Percentiles rank a stretch among this genome's conserved stretches.
phyloP scores from a whole-genome alignment of 148 eudicot genomes.

The Dianthus caryophyllus region DNA sequence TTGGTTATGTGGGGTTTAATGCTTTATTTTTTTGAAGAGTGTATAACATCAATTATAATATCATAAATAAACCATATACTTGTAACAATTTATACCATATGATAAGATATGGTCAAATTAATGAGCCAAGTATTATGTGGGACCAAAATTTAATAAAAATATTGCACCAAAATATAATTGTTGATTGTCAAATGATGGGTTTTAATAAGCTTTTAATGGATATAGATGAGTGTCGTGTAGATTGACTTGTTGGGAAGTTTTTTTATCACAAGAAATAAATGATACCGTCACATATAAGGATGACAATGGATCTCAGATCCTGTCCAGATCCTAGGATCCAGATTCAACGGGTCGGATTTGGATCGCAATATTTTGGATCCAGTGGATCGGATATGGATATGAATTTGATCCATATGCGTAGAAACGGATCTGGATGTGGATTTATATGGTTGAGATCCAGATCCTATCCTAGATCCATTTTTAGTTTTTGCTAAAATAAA shows the following conservation, averaged over 20 bases:
- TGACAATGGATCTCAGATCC: no score
- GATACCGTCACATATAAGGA: no score
- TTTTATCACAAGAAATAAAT: no score
- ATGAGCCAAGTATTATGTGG: conserved; percentile 12
- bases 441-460: no score
- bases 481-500: no score
- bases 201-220: conserved; percentile 5
- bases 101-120: conserved; percentile 18
- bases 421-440: no score
- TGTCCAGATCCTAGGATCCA: no score
- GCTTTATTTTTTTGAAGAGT: background rate
- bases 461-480: no score
- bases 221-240: conserved; percentile 2
- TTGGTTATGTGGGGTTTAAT: conserved; percentile 12
- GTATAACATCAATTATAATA: background rate
- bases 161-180: background rate
- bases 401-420: no score
- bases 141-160: background rate
- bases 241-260: background rate
- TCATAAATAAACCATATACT: background rate
- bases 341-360: no score
- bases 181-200: background rate
- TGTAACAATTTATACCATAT: conserved; percentile 11
- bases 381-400: no score
- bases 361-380: no score